A percentile compares a stretch with the other conserved stretches of the same genome.
Evolutionary conservation across 2,329 filamentous ascomycete species (phyloP).

Genomic region (Colletotrichum sp.): DNA sequence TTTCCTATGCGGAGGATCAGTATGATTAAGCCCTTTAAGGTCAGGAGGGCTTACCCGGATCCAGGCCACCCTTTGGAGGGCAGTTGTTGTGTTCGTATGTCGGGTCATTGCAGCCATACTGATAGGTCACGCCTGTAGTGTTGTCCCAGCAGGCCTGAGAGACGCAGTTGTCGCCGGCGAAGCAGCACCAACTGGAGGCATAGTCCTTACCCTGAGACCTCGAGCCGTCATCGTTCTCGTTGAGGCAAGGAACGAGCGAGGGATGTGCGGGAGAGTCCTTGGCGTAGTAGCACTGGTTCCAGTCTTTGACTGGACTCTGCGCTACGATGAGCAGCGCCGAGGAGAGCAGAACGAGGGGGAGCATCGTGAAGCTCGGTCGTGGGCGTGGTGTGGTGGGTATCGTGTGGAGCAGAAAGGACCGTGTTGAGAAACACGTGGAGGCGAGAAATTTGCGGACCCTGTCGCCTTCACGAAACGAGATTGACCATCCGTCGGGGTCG

Average conservation of each 20-base stretch:
- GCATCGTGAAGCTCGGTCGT: neutral
- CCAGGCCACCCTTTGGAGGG: neutral
- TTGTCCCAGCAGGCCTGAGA: neutral
- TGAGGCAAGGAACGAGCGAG: neutral
- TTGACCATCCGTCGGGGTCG: neutral
- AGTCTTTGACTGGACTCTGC: neutral
- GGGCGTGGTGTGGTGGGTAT: neutral
- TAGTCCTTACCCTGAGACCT: neutral
- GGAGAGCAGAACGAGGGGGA: neutral
- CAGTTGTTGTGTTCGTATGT: conserved; percentile 12
- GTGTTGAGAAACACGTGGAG: neutral
- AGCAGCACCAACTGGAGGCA: conserved; percentile 9
- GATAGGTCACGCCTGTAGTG: neutral
- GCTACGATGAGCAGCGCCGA: neutral
- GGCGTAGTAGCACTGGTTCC: conserved; percentile 13
- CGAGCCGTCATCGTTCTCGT: neutral
- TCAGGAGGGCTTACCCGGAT: neutral
- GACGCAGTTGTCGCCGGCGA: conserved; percentile 1
- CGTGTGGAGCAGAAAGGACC: neutral
- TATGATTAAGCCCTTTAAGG: neutral
- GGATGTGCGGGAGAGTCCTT: neutral
- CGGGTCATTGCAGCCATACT: conserved; percentile 19
- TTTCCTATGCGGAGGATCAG: neutral
- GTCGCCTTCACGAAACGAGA: neutral
- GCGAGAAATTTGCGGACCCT: neutral